Conservation (phyloP, 805 yeast species). For the Ogataea pignaliae region DNA sequence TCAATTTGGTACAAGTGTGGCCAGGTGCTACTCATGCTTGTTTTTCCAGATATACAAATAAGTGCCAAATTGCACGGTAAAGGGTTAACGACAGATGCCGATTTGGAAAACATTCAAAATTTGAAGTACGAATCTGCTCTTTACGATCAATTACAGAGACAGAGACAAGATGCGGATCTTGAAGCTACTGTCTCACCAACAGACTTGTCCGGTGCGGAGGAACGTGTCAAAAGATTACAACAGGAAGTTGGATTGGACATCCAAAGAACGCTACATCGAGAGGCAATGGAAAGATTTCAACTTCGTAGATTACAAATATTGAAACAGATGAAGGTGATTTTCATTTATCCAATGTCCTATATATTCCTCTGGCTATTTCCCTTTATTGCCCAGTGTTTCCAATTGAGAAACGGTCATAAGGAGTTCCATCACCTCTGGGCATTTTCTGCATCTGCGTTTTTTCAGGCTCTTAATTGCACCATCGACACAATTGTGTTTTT, state of each 20-base stretch:
- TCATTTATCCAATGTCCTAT: slow-evolving; percentile 81
- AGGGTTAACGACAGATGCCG: slow-evolving; percentile 22
- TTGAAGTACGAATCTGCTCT: slow-evolving; percentile 11
- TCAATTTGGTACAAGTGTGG: slow-evolving; percentile 29
- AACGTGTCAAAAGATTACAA: slow-evolving; percentile 10
- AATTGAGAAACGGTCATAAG: slow-evolving; percentile 47
- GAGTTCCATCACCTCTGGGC: slow-evolving; percentile 59
- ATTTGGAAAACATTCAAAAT: slow-evolving; percentile 23
- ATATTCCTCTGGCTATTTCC: slow-evolving; percentile 81
- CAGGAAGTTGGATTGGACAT: slow-evolving; percentile 27
- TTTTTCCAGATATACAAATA: slow-evolving; percentile 30
- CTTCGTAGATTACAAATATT: slow-evolving; percentile 61
- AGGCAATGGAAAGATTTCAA: slow-evolving; percentile 57
- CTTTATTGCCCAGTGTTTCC: slow-evolving; percentile 50
- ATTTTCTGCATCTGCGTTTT: slow-evolving; percentile 61
- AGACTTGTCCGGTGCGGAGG: slow-evolving; percentile 2
- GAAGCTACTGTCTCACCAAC: slow-evolving; percentile 2
- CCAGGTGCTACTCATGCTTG: slow-evolving; percentile 24
- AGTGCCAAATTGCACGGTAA: slow-evolving; percentile 28
- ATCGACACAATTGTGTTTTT: slow-evolving; percentile 75
- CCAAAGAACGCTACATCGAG: slow-evolving; percentile 44
- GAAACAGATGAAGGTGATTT: slow-evolving; percentile 73
- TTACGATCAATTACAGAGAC: slow-evolving; percentile 1
- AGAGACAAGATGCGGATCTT: slow-evolving; percentile 1
- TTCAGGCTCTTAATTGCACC: slow-evolving; percentile 76